Evolutionary conservation across 768 basidiomycete species (phyloP).

Genomic region (Polyporus arcularius): DNA sequence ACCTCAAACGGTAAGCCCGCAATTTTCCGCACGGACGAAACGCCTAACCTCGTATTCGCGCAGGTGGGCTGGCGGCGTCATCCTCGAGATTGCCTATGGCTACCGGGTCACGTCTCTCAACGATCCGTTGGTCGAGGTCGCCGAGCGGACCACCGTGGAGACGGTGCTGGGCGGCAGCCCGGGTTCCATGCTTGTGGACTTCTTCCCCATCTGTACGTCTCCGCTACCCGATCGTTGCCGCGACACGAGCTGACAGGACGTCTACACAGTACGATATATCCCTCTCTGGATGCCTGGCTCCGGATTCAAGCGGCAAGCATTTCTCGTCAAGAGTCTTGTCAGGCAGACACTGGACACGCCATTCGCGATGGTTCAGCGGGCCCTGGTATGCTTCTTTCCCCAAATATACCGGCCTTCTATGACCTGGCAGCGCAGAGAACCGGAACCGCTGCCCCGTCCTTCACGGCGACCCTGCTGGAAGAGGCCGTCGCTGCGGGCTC

Average conservation of each 20-base stretch:
- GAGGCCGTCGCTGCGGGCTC: conserved; percentile 4
- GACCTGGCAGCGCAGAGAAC: conserved; percentile 1
- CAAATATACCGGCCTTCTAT: neutral
- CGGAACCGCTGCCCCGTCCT: conserved; percentile 21
- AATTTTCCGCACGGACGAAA: neutral
- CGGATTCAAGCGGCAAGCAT: conserved; percentile 18
- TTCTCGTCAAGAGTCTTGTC: conserved; percentile 3
- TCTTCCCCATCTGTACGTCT: conserved; percentile 21
- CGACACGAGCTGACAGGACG: neutral
- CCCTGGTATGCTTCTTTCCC: conserved; percentile 8
- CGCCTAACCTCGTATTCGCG: neutral
- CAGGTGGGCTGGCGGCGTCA: conserved; percentile 6
- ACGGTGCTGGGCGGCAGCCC: conserved; percentile 14
- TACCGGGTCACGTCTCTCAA: conserved; percentile 9
- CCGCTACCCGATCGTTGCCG: neutral
- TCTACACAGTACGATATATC: conserved; percentile 11
- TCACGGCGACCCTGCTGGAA: conserved; percentile 22
- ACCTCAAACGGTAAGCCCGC: conserved; percentile 17
- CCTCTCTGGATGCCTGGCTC: conserved; percentile 23
- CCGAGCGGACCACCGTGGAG: conserved; percentile 14
- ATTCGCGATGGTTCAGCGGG: conserved; percentile 23
- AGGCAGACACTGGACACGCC: conserved; percentile 10
- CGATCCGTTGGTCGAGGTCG: conserved; percentile 17
- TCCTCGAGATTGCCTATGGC: conserved; percentile 23
- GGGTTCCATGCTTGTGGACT: conserved; percentile 20